Conservation (phyloP, 2,329 filamentous ascomycete genomes). For the Simplicillium sp. region DNA sequence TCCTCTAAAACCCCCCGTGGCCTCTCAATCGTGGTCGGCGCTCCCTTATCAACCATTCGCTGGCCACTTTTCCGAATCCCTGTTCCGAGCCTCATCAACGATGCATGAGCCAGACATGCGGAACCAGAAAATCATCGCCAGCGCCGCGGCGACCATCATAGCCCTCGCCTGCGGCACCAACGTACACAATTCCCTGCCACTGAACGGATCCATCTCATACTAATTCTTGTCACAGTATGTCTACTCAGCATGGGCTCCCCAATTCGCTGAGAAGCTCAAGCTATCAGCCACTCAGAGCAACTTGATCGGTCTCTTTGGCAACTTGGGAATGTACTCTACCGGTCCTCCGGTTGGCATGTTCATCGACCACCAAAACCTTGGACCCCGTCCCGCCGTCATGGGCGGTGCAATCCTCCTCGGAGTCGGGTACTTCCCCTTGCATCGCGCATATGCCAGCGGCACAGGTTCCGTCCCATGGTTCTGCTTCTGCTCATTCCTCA, state of each 20-base stretch:
- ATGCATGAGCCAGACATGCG: slow-evolving; percentile 41
- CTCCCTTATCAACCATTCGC: too few species aligned
- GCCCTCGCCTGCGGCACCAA: slow-evolving; percentile 89
- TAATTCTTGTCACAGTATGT: slow-evolving; percentile 60
- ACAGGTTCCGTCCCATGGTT: slow-evolving; percentile 49
- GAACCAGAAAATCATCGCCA: slow-evolving; percentile 67
- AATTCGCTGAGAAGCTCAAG: slow-evolving; percentile 79
- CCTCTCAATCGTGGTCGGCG: neutral
- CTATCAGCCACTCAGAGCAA: slow-evolving; percentile 91
- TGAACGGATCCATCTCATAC: slow-evolving; percentile 1
- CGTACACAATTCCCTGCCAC: slow-evolving; percentile 38
- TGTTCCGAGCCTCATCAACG: neutral
- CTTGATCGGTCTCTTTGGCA: slow-evolving; percentile 76
- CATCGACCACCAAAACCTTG: slow-evolving; percentile 63
- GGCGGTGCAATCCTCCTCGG: slow-evolving; percentile 64
- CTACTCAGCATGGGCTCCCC: slow-evolving; percentile 95
- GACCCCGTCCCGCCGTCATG: slow-evolving; percentile 65
- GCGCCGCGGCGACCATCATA: slow-evolving; percentile 74
- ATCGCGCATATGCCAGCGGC: slow-evolving; percentile 65
- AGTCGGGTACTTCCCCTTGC: slow-evolving; percentile 78
- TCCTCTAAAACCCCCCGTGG: neutral
- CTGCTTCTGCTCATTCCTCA: slow-evolving; percentile 77
- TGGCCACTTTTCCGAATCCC: too few species aligned
- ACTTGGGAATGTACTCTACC: slow-evolving; percentile 86
- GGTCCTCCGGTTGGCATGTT: slow-evolving; percentile 85